Base-by-base conservation (phyloP, 768 basidiomycete genomes). In the Sporobolomyces roseus region DNA sequence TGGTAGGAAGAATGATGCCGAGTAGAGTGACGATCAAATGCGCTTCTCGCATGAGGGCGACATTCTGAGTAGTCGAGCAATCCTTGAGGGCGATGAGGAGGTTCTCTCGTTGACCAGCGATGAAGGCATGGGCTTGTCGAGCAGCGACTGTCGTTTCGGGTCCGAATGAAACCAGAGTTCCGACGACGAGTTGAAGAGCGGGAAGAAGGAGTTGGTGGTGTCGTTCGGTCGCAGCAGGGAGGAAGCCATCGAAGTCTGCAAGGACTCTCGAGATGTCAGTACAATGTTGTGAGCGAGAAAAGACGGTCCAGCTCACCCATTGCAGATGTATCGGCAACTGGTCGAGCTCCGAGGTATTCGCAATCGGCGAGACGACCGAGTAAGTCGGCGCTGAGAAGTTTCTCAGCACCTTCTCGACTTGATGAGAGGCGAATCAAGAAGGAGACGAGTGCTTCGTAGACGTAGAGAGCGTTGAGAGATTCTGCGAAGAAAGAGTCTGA, bases 391-490 rank as follows among this genome's bases (percentile, higher is more conserved):
- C 92, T 90, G 8, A 96, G 78, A 29, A 97, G 79, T 50, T 87
- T 84, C 75, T 96, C 93, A 3, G 92, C 91, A 3, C 93, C 94
- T 65, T 83, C 80, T 51, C 88, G 83, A 4, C 87, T 89, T 77
- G 93, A 88, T 0, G 91, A 85, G 80, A 96, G 85, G 35, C 91
- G 85, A 32, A 88, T 84, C 66, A 97, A 85, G 70, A 96, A 80
- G 5, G 93, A 90, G 85, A 94, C 87, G 79, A 94, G 94, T 19
- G 93, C 85, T 77, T 97, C 94, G 74, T 92, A 97, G 19, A 97
- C 89, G 79, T 96, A 98, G 46, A 93, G 81, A 0, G 91, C 83
- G 75, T 94, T 93, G 35, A 98, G 79, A 66, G 93, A 90, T 71
- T 91, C 94, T 94, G 72, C 1, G 29, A 68, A 63, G 62, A 43